Base-by-base conservation (phyloP, 140 eudicot genomes). In the Bidens hawaiensis region DNA sequence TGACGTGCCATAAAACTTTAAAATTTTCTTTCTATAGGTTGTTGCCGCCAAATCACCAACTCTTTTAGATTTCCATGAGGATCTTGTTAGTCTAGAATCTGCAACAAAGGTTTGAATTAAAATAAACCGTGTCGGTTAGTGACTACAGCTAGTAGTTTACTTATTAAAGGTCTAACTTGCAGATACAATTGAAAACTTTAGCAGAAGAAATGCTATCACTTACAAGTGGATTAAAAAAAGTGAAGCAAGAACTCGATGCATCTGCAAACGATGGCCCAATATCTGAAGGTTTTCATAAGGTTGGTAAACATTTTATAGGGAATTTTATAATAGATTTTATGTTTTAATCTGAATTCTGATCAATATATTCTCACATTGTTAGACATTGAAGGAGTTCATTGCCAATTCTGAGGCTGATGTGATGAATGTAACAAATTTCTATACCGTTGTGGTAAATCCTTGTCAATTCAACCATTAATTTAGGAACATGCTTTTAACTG, bases 201-300 rank as follows among this genome's bases (percentile, higher is more conserved):
- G 95, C 97, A 40, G 94, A 90, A 79, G 97, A 90, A 78, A 90
- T 90, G 97, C 97, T 79, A 81, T 74, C 94, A 15, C 82, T 90
- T 56, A 80, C 52, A 57, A 87, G 70, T 59, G 97, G 96, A 41
- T 53, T 90, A 36, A 85, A 84, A 57, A 90, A 84, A 69, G 94
- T 87, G 18, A 90, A 87, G 70, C 81, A 73, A 60, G 97, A 90
- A 64, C 63, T 86, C 60, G 73, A 40, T 60, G 94, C 96, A 26
- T 90, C 94, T 1, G 97, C 76, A 73, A 84, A 75, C 22, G 97
- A 90, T 82, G 97, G 96, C 46, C 91, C 91, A 41, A 85, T 90
- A 63, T 84, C 94, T 38, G 86, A 84, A 63, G 65, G 67, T 64
- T 87, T 90, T 56, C 84, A 59, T 68, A 77, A 71, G 93, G 96